phyloP scores from a whole-genome alignment of 2,329 filamentous ascomycete genomes.

The Microdochium paspali region DNA sequence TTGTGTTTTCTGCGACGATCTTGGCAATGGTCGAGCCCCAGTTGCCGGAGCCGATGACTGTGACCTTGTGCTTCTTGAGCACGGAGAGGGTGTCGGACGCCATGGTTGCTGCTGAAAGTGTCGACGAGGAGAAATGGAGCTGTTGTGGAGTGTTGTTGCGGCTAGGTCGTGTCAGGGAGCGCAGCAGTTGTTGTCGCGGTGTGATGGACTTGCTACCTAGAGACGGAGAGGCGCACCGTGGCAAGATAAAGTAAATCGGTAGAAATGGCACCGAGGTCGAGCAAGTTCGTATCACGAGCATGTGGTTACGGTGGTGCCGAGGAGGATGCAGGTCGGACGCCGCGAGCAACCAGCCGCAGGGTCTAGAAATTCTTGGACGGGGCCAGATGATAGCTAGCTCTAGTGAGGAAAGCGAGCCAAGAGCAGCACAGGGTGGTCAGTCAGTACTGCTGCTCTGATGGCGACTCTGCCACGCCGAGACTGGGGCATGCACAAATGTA shows the following conservation, averaged over 20 bases:
- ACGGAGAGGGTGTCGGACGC: constrained; percentile 14
- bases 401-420: background rate
- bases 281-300: background rate
- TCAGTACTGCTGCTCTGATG: too few species aligned
- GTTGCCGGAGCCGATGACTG: constrained; percentile 91
- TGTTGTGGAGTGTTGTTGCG: background rate
- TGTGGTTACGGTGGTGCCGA: background rate
- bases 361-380: background rate
- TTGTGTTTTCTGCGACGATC: constrained; percentile 88
- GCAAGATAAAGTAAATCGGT: background rate
- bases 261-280: background rate
- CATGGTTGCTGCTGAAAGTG: background rate
- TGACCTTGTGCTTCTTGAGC: constrained; percentile 80
- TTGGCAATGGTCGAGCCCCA: constrained; percentile 98
- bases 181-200: background rate
- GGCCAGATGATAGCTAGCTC: too few species aligned
- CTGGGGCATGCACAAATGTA: too few species aligned
- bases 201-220: background rate
- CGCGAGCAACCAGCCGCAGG: background rate
- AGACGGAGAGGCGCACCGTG: background rate
- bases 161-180: too few species aligned
- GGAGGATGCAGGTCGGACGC: background rate
- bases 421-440: constrained; percentile 1
- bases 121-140: background rate
- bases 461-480: background rate